Evolutionary conservation across 2,329 filamentous ascomycete genomes (phyloP).

Genomic region (Pseudofabraea citricarpa): DNA sequence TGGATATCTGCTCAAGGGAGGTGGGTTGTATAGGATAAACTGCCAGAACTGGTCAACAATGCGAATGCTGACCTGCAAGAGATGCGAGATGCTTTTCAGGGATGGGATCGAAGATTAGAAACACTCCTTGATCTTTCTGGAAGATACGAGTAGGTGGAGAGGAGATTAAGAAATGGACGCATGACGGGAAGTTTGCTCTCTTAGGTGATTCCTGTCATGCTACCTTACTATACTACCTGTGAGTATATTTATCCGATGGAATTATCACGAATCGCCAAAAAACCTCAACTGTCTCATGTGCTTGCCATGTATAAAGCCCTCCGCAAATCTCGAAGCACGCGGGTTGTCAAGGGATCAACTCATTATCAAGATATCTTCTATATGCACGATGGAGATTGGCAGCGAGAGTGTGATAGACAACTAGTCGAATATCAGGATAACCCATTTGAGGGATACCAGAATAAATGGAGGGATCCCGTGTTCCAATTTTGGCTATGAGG

Average conservation of each 20-base stretch:
- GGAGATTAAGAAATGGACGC: conserved; percentile 2
- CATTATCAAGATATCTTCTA: conserved; percentile 3
- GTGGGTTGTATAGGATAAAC: conserved; percentile 35
- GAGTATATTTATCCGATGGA: background rate
- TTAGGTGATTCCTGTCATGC: conserved; percentile 6
- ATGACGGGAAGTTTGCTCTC: conserved; percentile 4
- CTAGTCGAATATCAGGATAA: conserved; percentile 22
- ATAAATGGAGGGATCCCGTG: too few species aligned
- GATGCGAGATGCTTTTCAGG: conserved; percentile 4
- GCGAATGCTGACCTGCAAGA: conserved; percentile 21
- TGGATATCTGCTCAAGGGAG: conserved; percentile 35
- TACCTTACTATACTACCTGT: conserved; percentile 2
- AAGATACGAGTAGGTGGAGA: conserved; percentile 1
- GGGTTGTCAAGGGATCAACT: conserved; percentile 2
- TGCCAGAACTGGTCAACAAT: conserved; percentile 26
- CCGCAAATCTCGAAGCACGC: conserved; percentile 1
- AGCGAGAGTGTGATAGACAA: conserved; percentile 2
- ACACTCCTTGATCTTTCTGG: conserved; percentile 2
- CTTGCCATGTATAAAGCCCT: conserved; percentile 3
- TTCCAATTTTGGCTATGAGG: too few species aligned
- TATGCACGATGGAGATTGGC: conserved; percentile 4
- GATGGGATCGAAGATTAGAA: conserved; percentile 7
- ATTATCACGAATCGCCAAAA: background rate
- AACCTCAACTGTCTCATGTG: conserved; percentile 2
- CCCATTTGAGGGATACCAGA: too few species aligned